Conservation (phyloP, 106 monocot genomes). For the Triglochin maritima region DNA sequence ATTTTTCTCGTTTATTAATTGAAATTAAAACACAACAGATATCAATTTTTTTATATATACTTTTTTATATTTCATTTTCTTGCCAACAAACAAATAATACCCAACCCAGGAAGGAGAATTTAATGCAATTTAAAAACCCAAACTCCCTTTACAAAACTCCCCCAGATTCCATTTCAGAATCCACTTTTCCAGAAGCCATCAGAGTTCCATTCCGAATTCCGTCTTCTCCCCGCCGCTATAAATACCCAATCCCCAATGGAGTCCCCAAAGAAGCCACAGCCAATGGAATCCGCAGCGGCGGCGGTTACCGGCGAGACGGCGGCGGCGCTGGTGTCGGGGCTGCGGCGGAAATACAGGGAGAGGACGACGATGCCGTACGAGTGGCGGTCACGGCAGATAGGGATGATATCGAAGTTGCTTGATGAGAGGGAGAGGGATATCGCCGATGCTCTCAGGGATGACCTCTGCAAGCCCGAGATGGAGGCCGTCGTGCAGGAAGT, state of each 20-base stretch:
- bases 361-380: conserved; percentile 24
- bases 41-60: too few relatives aligned
- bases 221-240: not conserved
- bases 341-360: conserved; percentile 13
- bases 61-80: too few relatives aligned
- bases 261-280: not conserved
- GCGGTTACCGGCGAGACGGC: conserved; percentile 15
- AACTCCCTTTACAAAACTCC: not conserved
- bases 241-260: not conserved
- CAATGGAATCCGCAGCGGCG: not conserved
- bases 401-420: conserved; percentile 11
- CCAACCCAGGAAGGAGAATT: too few relatives aligned
- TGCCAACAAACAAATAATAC: too few relatives aligned
- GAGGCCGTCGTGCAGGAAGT: conserved; percentile 35
- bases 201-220: not conserved
- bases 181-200: not conserved
- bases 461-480: conserved; percentile 29
- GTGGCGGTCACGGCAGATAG: conserved; percentile 25
- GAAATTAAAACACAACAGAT: too few relatives aligned
- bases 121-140: too few relatives aligned
- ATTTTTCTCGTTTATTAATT: too few relatives aligned
- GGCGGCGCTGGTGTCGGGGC: conserved; percentile 11
- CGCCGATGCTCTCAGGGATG: conserved; percentile 15
- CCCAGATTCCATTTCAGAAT: not conserved
- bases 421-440: conserved; percentile 27